Evolutionary conservation across 345 rosid genomes (phyloP).

Genomic region (Linum tenue): DNA sequence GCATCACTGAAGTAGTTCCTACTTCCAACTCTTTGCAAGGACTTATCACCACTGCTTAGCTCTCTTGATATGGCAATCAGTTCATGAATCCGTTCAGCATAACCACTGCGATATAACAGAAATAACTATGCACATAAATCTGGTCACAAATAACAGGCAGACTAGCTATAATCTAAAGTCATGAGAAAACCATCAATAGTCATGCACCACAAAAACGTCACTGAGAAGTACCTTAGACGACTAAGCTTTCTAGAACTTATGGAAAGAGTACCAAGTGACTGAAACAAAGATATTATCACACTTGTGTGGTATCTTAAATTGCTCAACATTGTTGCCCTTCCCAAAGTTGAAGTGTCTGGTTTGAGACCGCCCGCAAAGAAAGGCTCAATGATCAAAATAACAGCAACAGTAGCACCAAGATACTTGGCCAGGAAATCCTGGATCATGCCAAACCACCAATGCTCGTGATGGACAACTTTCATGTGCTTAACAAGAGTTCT

Average conservation of each 20-base stretch:
- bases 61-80: slow-evolving; percentile 77
- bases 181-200: slow-evolving; percentile 4
- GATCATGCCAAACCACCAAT: slow-evolving; percentile 99
- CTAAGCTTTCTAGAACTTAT: slow-evolving; percentile 81
- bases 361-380: slow-evolving; percentile 87
- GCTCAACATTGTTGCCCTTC: slow-evolving; percentile 96
- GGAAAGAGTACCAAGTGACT: slow-evolving; percentile 88
- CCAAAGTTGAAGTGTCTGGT: slow-evolving; percentile 83
- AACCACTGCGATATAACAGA: slow-evolving; percentile 55
- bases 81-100: slow-evolving; percentile 96
- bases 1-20: slow-evolving; percentile 79
- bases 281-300: slow-evolving; percentile 82
- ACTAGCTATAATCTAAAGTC: neutral
- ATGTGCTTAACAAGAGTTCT: slow-evolving; percentile 62
- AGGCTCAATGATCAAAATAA: slow-evolving; percentile 87
- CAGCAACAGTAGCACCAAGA: slow-evolving; percentile 95
- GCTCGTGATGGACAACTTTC: slow-evolving; percentile 73
- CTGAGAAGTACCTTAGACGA: slow-evolving; percentile 69
- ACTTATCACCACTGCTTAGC: slow-evolving; percentile 51
- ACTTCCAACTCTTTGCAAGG: slow-evolving; percentile 57
- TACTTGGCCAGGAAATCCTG: slow-evolving; percentile 93
- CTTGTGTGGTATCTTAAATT: slow-evolving; percentile 98
- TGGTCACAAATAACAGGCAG: neutral
- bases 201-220: neutral
- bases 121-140: neutral